Evolutionary conservation across 495 filamentous ascomycete species (phyloP), one percentile per base, ranked within the genome.

Genomic region (Chaetomium tenue): DNA sequence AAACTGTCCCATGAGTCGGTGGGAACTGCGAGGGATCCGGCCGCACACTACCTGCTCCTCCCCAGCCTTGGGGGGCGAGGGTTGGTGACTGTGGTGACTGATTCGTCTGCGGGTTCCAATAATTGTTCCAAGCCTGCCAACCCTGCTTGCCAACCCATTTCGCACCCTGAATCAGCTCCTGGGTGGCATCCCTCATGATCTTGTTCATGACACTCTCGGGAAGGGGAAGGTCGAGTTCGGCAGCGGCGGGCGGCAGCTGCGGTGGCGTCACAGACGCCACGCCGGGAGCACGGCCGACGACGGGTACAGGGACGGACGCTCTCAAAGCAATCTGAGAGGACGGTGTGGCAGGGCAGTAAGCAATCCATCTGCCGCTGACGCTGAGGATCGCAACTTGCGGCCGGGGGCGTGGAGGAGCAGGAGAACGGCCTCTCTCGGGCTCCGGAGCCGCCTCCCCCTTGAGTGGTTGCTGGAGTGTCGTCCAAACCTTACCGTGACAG

Each of bases 91-190:
- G 75, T 39, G 74, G 63, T 25, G 70, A 52, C 64, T 84, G 81
- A 44, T 64, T 75, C 50, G 70, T 20, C 71, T 80, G 76, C 46
- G 77, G 71, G 61, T 89, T 90, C 89, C 91, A 94, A 75, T 98
- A 97, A 68, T 82, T 91, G 67, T 91, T 92, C 86, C 91, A 95
- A 0, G 88, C 88, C 68, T 95, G 91, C 66, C 88, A 82, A 6
- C 92, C 89, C 66, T 95, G 90, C 68, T 90, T 91, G 8, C 89
- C 89, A 72, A 94, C 86, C 88, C 90, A 96, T 65, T 87, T 89
- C 22, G 91, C 91, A 26, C 91, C 89, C 68, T 89, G 89, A 58
- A 98, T 89, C n/a, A 96, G 77, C 70, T 94, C 92, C 71, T 97
- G 93, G 0, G 94, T 89, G 2, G 92, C 90, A 71, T 93, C 91